Conservation (phyloP, 2,329 filamentous ascomycete species). For the Penicillium sp. region DNA sequence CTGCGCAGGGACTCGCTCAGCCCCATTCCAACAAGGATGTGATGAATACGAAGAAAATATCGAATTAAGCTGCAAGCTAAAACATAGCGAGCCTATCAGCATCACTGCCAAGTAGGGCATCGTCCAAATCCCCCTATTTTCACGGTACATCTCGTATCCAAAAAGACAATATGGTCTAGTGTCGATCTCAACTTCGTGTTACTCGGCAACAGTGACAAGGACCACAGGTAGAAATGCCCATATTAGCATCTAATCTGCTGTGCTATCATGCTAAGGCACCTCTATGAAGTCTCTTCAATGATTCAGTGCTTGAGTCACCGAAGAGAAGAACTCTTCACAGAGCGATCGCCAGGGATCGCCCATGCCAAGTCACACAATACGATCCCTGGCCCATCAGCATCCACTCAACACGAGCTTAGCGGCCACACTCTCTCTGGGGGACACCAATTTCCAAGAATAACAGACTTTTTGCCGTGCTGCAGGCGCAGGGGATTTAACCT, state of each 20-base stretch:
- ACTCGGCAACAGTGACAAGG: too few species aligned
- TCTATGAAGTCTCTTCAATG: too few species aligned
- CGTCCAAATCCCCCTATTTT: neutral
- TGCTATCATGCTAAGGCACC: too few species aligned
- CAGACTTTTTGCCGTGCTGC: neutral
- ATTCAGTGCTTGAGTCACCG: too few species aligned
- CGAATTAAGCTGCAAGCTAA: conserved; percentile 1
- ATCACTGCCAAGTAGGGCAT: neutral
- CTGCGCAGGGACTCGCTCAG: conserved; percentile 22
- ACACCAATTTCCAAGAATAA: conserved; percentile 2
- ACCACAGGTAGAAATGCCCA: too few species aligned
- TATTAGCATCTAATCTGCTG: too few species aligned
- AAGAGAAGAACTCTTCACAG: too few species aligned
- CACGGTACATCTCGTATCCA: conserved; percentile 11
- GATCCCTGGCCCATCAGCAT: neutral
- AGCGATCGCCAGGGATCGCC: conserved; percentile 7
- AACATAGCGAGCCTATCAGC: neutral
- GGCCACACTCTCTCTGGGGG: neutral
- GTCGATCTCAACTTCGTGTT: neutral
- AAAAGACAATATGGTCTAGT: neutral
- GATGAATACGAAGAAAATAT: conserved; percentile 53
- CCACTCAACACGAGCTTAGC: conserved; percentile 10
- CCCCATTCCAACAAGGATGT: conserved; percentile 45
- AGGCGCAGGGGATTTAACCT: neutral
- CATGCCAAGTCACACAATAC: conserved; percentile 7